A percentile compares a stretch with the other conserved stretches of the same genome.
Evolutionary conservation across 2,329 filamentous ascomycete genomes (phyloP).

Genomic region (Metarhizium sp.): DNA sequence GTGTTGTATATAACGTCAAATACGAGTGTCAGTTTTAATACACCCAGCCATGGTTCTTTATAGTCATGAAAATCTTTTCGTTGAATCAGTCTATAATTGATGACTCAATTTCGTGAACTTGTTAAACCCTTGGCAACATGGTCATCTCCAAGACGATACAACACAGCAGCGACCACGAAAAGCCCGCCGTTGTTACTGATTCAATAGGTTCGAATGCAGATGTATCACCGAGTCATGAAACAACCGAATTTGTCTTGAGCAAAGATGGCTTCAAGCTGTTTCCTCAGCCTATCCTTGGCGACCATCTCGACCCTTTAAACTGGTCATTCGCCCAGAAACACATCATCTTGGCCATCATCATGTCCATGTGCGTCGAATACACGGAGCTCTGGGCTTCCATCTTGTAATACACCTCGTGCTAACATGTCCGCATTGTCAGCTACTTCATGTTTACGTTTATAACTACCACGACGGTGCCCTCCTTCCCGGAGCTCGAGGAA

Average conservation of each 20-base stretch:
- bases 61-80: no score
- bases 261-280: constrained; percentile 21
- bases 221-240: not conserved
- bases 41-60: no score
- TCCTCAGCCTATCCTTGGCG: constrained; percentile 14
- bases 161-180: not conserved
- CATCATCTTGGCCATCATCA: constrained; percentile 39
- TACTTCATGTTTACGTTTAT: constrained; percentile 52
- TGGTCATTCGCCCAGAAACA: constrained; percentile 39
- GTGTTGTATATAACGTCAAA: no score
- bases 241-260: not conserved
- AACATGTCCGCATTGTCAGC: constrained; percentile 16
- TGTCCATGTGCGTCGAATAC: constrained; percentile 33
- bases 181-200: not conserved
- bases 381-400: not conserved
- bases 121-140: not conserved
- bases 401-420: not conserved
- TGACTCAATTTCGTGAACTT: no score
- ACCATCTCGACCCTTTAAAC: constrained; percentile 44
- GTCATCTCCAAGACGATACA: not conserved
- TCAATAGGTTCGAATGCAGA: not conserved
- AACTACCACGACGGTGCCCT: constrained; percentile 46
- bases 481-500: constrained; percentile 38
- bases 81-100: no score
- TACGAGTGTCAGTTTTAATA: no score